These are phyloP conservation scores for Epichloe gansuensis DNA, from an alignment of 2,329 filamentous ascomycete genomes.

Conservation along the genomic window DNA sequence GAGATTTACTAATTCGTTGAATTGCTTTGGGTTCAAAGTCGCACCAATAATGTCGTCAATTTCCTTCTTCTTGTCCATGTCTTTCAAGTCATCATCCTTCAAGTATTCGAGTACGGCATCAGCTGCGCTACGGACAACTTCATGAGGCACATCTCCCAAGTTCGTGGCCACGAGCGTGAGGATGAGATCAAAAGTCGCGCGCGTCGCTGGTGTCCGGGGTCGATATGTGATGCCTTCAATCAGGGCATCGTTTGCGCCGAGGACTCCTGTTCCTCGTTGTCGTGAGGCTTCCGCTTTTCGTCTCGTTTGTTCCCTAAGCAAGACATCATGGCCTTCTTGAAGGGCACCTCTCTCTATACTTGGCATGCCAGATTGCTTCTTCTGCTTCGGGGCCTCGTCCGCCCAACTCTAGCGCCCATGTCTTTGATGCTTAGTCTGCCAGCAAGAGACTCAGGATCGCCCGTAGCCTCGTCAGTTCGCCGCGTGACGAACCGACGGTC, in stretches of 20 bases:
- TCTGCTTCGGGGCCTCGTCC: constrained; percentile 72
- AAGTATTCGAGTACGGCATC: constrained; percentile 84
- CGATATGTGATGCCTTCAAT: constrained; percentile 89
- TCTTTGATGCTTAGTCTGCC: constrained; percentile 87
- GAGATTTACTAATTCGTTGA: constrained; percentile 91
- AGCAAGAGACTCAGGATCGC: constrained; percentile 93
- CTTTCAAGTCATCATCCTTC: constrained; percentile 92
- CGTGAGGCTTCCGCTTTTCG: constrained; percentile 61
- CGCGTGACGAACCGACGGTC: constrained; percentile 91
- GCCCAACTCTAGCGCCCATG: constrained; percentile 78
- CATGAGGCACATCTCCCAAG: constrained; percentile 84
- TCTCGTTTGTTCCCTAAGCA: constrained; percentile 77
- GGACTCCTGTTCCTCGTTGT: constrained; percentile 60
- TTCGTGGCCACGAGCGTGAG: constrained; percentile 79
- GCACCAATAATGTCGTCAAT: constrained; percentile 87
- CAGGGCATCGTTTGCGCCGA: constrained; percentile 72
- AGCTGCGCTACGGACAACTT: constrained; percentile 84
- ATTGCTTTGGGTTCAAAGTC: constrained; percentile 74
- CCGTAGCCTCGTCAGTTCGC: constrained; percentile 86
- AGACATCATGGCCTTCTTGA: constrained; percentile 70
- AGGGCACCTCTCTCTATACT: constrained; percentile 64
- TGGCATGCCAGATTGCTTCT: constrained; percentile 57
- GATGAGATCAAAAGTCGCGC: constrained; percentile 89
- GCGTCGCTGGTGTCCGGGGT: constrained; percentile 80
- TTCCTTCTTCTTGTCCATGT: constrained; percentile 97